A percentile compares a stretch with the other conserved stretches of the same genome.
phyloP scores from a whole-genome alignment of 129 eudicot species.

The Flaveria bidentis region DNA sequence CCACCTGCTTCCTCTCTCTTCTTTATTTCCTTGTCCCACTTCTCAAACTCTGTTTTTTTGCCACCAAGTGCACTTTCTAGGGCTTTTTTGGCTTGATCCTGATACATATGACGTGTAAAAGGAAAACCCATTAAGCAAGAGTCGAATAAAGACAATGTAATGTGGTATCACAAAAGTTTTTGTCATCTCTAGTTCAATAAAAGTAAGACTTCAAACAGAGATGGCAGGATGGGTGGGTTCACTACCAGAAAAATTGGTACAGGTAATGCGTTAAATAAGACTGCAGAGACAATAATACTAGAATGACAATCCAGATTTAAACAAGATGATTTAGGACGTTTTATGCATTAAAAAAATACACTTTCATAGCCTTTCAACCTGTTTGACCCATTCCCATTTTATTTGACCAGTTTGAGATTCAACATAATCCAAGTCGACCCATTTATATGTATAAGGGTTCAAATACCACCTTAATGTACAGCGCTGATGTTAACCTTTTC shows the following conservation, averaged over 20 bases:
- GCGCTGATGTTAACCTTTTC: not conserved
- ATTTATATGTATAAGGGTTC: not conserved
- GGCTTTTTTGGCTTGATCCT: constrained; percentile 85
- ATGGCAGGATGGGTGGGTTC: not conserved
- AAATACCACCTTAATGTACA: not conserved
- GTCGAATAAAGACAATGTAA: too few relatives aligned
- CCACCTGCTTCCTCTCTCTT: constrained; percentile 79
- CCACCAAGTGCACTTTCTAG: constrained; percentile 90
- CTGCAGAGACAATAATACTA: not conserved
- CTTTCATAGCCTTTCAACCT: not conserved
- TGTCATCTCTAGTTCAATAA: too few relatives aligned
- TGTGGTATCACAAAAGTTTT: too few relatives aligned
- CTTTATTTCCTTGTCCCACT: constrained; percentile 87
- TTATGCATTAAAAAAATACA: constrained; percentile 2
- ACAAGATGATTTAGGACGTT: not conserved
- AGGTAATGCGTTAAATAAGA: not conserved
- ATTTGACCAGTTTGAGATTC: not conserved
- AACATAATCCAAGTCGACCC: not conserved
- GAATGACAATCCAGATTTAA: not conserved
- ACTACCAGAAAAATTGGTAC: not conserved
- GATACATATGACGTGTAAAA: constrained; percentile 24
- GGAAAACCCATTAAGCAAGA: not conserved
- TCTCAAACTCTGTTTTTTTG: constrained; percentile 73
- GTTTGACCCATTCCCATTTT: not conserved
- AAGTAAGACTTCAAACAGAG: not conserved